These are phyloP conservation scores for Fraxinus anomala DNA, from an alignment of 257 asterid genomes.

Conservation along the genomic window DNA sequence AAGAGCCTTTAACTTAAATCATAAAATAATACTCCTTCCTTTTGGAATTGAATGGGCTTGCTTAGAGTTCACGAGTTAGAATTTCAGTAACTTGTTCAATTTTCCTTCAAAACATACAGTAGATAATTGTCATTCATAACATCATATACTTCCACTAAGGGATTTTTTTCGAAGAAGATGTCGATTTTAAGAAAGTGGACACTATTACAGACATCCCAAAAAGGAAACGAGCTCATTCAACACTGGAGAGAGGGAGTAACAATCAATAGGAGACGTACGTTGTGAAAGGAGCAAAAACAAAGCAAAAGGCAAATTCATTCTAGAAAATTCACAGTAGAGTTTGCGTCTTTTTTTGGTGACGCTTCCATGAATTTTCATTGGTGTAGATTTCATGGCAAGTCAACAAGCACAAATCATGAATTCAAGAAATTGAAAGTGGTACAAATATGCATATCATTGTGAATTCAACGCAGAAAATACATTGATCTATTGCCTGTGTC, in stretches of 20 bases:
- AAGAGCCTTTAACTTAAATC: constrained; percentile 16
- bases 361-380: not conserved
- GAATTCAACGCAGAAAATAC: constrained; percentile 1
- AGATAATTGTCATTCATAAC: not conserved
- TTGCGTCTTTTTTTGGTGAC: not conserved
- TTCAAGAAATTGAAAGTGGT: constrained; percentile 5
- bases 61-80: not conserved
- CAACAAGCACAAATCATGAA: not conserved
- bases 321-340: not conserved
- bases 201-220: not conserved
- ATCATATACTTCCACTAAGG: not conserved
- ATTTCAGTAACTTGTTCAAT: not conserved
- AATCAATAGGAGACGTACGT: not conserved
- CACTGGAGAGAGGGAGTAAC: not conserved
- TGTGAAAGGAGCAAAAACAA: not conserved
- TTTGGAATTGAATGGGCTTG: not conserved
- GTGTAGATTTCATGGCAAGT: not conserved
- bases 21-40: constrained; percentile 8
- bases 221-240: not conserved
- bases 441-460: not conserved
- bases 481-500: not conserved
- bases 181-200: not conserved
- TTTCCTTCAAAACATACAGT: not conserved
- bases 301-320: not conserved
- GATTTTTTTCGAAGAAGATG: not conserved